Evolutionary conservation across 495 filamentous ascomycete species (phyloP), one percentile per base, ranked within the genome.

Genomic region (Talaromyces wortmannii): DNA sequence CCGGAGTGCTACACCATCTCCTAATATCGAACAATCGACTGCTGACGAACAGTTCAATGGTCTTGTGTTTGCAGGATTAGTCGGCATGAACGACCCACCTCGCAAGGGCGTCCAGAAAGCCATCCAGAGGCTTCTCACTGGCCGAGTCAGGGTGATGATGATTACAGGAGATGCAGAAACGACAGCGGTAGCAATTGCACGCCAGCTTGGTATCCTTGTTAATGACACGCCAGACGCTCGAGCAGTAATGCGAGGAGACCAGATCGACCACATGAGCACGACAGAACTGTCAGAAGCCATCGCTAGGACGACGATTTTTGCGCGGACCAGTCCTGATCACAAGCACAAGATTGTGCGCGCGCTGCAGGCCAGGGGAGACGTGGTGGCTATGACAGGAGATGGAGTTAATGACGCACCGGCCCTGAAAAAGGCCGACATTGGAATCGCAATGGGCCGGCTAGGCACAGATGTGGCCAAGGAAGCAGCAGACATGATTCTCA

Each of bases 401-500:
- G 94, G 94, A 53, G 94, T 98, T 48, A 98, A 98, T 61, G 94
- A 98, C 72, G 94, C 94, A 17, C 94, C 94, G 3, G 94, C 94
- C 4, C 75, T 98, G 52, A 98, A 98, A 70, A 95, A 92, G 71
- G 94, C 94, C 4, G 94, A 98, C 62, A 98, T 98, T 69, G 94
- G 94, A 31, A 92, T 98, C 55, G 89, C 92, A 11, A 98, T 98
- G 94, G 94, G 94, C 56, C 80, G 84, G 61, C 83, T 96, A 32
- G 94, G 94, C 46, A 98, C 94, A 2, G 94, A 98, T 63, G 94
- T 98, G 36, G 94, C 94, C 57, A 98, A 98, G 77, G 94, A 98
- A 70, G 94, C 94, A 32, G 90, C 95, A n/a, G 94, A 98, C 66
- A 98, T 98, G 94, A 97, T 98, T 62, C 72, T 98, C 52, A 97